A percentile compares a stretch with the other conserved stretches of the same genome.
phyloP scores from a whole-genome alignment of 2,329 filamentous ascomycete genomes.

The Dryadomyces quercus-mongolicae region DNA sequence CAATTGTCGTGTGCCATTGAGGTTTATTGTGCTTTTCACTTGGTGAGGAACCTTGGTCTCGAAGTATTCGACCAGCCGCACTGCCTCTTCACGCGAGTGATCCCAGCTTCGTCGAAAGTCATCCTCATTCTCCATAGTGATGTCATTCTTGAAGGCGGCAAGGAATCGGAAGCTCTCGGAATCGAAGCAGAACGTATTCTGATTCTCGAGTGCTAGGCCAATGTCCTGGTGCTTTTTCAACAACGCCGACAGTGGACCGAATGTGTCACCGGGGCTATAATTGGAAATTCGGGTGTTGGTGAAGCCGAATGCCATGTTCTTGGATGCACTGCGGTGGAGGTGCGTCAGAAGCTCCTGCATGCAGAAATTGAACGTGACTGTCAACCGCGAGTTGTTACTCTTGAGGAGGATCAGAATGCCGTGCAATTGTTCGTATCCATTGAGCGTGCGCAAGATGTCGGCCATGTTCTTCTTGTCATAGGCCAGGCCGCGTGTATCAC shows the following conservation, averaged over 20 bases:
- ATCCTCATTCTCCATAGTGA: constrained; percentile 19
- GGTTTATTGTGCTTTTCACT: constrained; percentile 23
- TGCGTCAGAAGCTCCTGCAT: constrained; percentile 27
- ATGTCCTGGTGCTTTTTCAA: constrained; percentile 19
- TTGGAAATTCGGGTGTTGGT: constrained; percentile 28
- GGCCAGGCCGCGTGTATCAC: constrained; percentile 25
- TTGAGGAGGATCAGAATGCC: constrained; percentile 30
- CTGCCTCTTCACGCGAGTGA: constrained; percentile 19
- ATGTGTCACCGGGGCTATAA: constrained; percentile 28
- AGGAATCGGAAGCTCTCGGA: constrained; percentile 30
- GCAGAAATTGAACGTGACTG: constrained; percentile 25
- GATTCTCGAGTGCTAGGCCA: constrained; percentile 17
- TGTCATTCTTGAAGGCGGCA: constrained; percentile 21
- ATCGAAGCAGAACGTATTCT: constrained; percentile 28
- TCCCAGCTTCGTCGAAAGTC: constrained; percentile 25
- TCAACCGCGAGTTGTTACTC: constrained; percentile 25
- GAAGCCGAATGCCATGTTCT: constrained; percentile 30
- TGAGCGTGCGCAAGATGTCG: constrained; percentile 23
- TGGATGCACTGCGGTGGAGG: constrained; percentile 23
- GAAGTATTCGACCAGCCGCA: constrained; percentile 20
- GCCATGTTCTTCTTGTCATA: constrained; percentile 26
- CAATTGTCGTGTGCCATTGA: constrained; percentile 24
- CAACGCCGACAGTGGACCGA: constrained; percentile 19
- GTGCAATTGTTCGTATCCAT: constrained; percentile 23
- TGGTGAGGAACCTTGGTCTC: constrained; percentile 17